These are phyloP conservation scores for Butyriboletus loyo DNA, from an alignment of 768 basidiomycete genomes.

Conservation along the genomic window DNA sequence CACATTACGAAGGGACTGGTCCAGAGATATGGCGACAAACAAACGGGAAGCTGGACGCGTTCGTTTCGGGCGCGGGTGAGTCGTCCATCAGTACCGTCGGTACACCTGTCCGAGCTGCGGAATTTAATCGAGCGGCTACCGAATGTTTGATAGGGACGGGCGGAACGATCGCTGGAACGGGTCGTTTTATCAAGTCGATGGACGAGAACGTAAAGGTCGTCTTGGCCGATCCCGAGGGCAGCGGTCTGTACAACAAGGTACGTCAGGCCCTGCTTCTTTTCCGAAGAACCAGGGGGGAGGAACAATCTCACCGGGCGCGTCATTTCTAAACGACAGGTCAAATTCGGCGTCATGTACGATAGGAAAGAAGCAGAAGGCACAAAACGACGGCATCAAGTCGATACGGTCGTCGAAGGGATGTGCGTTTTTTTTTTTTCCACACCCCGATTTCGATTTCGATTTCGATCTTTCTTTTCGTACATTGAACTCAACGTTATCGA, in stretches of 20 bases:
- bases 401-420: slow-evolving; percentile 95
- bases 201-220: slow-evolving; percentile 64
- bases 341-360: slow-evolving; percentile 94
- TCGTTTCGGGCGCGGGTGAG: slow-evolving; percentile 86
- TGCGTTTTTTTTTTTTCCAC: slow-evolving; percentile 27
- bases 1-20: slow-evolving; percentile 87
- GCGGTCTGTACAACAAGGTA: slow-evolving; percentile 93
- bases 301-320: not conserved
- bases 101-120: not conserved
- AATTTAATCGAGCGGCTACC: not conserved
- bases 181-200: slow-evolving; percentile 74
- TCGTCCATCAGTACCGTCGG: not conserved
- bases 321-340: slow-evolving; percentile 60
- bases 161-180: slow-evolving; percentile 88
- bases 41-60: slow-evolving; percentile 75
- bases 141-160: slow-evolving; percentile 71
- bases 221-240: slow-evolving; percentile 90
- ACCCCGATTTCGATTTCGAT: too few species aligned
- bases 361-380: slow-evolving; percentile 91
- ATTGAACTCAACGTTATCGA: too few species aligned
- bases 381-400: slow-evolving; percentile 89
- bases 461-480: too few species aligned
- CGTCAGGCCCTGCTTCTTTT: not conserved
- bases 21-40: slow-evolving; percentile 96
- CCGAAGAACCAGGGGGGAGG: not conserved